These are phyloP conservation scores for Strobilomyces echinocephalus DNA, from an alignment of 768 basidiomycete genomes.

Conservation along the genomic window DNA sequence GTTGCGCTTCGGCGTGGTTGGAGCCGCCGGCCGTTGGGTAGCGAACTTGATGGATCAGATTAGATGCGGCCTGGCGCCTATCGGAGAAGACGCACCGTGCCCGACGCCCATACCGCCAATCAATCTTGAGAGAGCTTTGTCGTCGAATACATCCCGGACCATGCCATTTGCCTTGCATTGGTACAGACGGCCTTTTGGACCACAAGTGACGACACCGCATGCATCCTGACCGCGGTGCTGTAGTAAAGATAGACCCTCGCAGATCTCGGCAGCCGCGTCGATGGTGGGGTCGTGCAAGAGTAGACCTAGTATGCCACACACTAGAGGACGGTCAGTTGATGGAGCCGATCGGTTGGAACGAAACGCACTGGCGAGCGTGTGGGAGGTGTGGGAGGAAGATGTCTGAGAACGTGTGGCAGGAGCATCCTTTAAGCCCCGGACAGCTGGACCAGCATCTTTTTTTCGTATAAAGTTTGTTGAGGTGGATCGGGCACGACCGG, in stretches of 20 bases:
- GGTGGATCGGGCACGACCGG: slow-evolving; percentile 5
- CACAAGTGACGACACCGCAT: slow-evolving; percentile 95
- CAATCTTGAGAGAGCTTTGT: slow-evolving; percentile 65
- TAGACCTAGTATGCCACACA: slow-evolving; percentile 94
- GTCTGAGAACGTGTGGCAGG: slow-evolving; percentile 6
- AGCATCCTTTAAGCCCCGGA: slow-evolving; percentile 1
- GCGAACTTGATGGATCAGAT: slow-evolving; percentile 54
- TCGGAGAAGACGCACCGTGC: slow-evolving; percentile 59
- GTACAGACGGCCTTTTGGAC: slow-evolving; percentile 89
- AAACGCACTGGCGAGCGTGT: slow-evolving; percentile 27
- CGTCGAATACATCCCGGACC: slow-evolving; percentile 96
- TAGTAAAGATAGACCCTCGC: slow-evolving; percentile 89
- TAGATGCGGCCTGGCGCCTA: background rate
- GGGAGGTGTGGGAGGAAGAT: background rate
- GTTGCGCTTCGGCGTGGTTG: slow-evolving; percentile 95
- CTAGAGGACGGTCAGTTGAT: slow-evolving; percentile 26
- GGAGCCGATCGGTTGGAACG: background rate
- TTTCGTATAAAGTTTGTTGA: background rate
- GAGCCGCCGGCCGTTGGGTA: slow-evolving; percentile 98
- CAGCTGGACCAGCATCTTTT: slow-evolving; percentile 2
- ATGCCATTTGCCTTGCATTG: slow-evolving; percentile 99
- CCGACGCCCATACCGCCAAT: slow-evolving; percentile 97
- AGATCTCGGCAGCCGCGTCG: slow-evolving; percentile 83
- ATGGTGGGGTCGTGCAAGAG: slow-evolving; percentile 71
- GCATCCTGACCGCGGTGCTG: slow-evolving; percentile 99